Conservation (phyloP, 352 stramenopile genomes). For the Phytophthora agathidicida region DNA sequence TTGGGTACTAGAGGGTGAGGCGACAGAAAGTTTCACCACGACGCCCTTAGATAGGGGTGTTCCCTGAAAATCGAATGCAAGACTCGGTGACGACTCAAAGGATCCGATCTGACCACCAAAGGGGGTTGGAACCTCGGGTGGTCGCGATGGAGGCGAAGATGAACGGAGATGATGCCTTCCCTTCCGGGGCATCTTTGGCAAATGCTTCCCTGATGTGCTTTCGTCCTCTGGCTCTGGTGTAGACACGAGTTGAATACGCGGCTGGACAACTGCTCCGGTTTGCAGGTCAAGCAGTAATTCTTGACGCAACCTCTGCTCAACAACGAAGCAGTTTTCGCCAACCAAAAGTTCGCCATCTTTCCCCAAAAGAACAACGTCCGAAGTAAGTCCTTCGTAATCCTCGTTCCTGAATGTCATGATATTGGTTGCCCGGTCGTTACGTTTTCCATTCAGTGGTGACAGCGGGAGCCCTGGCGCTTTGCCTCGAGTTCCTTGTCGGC, state of each 20-base stretch:
- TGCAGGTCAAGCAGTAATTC: slow-evolving; percentile 50
- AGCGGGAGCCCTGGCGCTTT: slow-evolving; percentile 9
- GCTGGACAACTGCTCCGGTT: slow-evolving; percentile 39
- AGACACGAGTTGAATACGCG: slow-evolving; percentile 41
- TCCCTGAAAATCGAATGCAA: slow-evolving; percentile 49
- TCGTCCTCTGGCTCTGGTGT: slow-evolving; percentile 8
- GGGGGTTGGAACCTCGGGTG: not conserved
- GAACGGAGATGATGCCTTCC: no score
- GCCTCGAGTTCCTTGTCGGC: slow-evolving; percentile 13
- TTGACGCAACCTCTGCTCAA: slow-evolving; percentile 43
- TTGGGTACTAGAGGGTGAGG: not conserved
- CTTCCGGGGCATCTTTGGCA: no score
- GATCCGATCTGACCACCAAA: slow-evolving; percentile 48
- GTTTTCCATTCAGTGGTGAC: slow-evolving; percentile 16
- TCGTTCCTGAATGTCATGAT: slow-evolving; percentile 52
- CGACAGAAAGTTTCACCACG: slow-evolving; percentile 27
- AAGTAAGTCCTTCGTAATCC: slow-evolving; percentile 60
- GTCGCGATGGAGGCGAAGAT: not conserved
- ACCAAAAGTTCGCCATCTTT: slow-evolving; percentile 52
- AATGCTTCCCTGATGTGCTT: not conserved
- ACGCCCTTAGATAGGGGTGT: slow-evolving; percentile 57
- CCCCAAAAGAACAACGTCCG: slow-evolving; percentile 48
- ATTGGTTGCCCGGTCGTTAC: no score
- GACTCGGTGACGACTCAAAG: slow-evolving; percentile 46
- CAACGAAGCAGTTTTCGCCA: slow-evolving; percentile 58